Base-by-base conservation (phyloP, 225 moss, liverwort and hornwort species). In the Asterella californica region DNA sequence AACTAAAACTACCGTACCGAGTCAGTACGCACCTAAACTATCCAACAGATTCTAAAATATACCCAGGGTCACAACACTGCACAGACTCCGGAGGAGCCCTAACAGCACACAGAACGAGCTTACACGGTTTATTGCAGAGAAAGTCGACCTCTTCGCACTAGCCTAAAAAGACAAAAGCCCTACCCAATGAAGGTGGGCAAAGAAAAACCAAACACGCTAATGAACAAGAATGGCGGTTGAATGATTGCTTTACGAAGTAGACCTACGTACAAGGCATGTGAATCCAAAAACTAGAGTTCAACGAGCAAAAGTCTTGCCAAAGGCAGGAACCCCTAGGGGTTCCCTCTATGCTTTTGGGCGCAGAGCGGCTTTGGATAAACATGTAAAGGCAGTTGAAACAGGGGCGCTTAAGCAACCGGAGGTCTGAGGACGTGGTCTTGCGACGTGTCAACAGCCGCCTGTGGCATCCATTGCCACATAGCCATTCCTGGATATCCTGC, bases 391-490 rank as follows among this genome's bases (percentile, higher is more conserved):
- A 53, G 71, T 72, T 61, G 59, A 24, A 4, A 36, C 54, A 62
- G n/a, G 67, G 59, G 0, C 25, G 70, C 53, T 89, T 89, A 92
- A 24, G 96, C 96, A 82, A 91, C 94, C 36, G 92, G 94, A 82
- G 96, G 89, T 89, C 92, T 94, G 83, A 96, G 90, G 54, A 94
- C 81, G 83, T 96, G 96, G 70, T 94, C 96, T 83, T 93, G 96
- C 25, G 94, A 96, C 33, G 94, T 96, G 81, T 96, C 96, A 29
- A 94, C 83, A 54, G 90, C 87, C 53, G 91, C 85, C 57, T 91
- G 89, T 64, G 96, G 89, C 94, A 96, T 91, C 96, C 96, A 96
- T 90, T 92, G 96, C 94, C 96, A 94, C 92, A 96, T 91, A 36
- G 91, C 88, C 91, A 94, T 88, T 85, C 90, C 88, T 37, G 96